Base-by-base conservation (phyloP, 257 asterid genomes). In the Phtheirospermum japonicum region DNA sequence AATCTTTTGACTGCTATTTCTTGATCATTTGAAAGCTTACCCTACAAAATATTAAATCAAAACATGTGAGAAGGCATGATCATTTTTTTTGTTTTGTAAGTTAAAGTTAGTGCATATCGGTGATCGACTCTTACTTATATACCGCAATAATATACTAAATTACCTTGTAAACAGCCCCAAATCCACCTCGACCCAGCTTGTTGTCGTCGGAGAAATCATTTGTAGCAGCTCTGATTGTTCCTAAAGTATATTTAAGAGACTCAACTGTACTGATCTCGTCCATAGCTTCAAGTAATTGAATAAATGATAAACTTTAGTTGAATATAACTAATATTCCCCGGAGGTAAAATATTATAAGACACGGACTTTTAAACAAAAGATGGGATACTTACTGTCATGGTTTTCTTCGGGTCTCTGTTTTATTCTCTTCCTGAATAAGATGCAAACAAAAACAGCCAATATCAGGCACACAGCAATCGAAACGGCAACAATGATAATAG, bases 171-270 rank as follows among this genome's bases (percentile, higher is more conserved):
- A 77, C 82, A 5, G 53, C 11, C 5, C 79, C 82, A 37, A 76
- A 77, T 61, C 82, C 82, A 57, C 82, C 82, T 60, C 61, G 63
- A 5, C 82, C 79, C 19, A 77, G 31, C 57, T 77, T 77, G 50
- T 69, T 72, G 5, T 42, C 50, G 5, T 65, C 26, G 1, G 78
- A 66, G 74, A 77, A 77, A 46, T 69, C 49, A 63, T 61, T 17
- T 8, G 82, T 77, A n/a, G 76, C 78, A 9, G 71, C 59, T 51
- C 59, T 69, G 7, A 77, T 73, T 18, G 34, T 18, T 19, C 34
- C 17, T 20, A 77, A 77, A 32, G 49, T 55, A 53, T 66, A 70
- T 20, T 73, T 78, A 14, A 73, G 23, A 19, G 74, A 73, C 39
- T 77, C 76, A 5, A 63, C 14, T 0, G 42, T 12, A 26, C 42